phyloP scores from a whole-genome alignment of 306 rosid genomes.

The Dicorynia guianensis region DNA sequence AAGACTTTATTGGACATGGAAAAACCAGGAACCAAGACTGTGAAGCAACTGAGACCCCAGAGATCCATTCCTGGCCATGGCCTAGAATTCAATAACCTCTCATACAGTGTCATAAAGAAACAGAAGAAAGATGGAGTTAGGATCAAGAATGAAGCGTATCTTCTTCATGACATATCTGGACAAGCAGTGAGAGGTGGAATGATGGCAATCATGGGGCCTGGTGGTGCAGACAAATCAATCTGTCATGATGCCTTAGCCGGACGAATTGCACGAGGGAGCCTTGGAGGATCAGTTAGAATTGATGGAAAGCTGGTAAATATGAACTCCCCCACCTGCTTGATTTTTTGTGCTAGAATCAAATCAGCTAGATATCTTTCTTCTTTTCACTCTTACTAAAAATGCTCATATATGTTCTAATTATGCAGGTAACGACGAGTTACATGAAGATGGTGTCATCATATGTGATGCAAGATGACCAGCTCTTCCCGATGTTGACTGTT shows the following conservation, averaged over 20 bases:
- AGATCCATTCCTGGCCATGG: conserved; percentile 65
- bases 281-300: conserved; percentile 79
- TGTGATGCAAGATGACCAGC: conserved; percentile 95
- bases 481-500: conserved; percentile 86
- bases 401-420: conserved; percentile 26
- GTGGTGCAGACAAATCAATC: conserved; percentile 98
- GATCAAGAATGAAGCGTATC: conserved; percentile 72
- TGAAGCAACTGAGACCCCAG: conserved; percentile 41
- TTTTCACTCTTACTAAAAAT: not conserved
- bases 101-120: conserved; percentile 69
- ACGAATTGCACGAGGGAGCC: conserved; percentile 82
- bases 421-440: conserved; percentile 82
- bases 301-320: conserved; percentile 66
- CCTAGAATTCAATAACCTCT: conserved; percentile 75
- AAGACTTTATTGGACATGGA: conserved; percentile 67
- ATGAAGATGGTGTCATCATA: conserved; percentile 93
- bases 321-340: not conserved
- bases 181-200: conserved; percentile 75
- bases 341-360: not conserved
- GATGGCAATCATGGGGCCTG: conserved; percentile 92
- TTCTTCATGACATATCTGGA: conserved; percentile 85
- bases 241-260: conserved; percentile 91
- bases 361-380: not conserved
- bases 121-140: conserved; percentile 75
- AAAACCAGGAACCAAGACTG: conserved; percentile 44